phyloP scores from a whole-genome alignment of 2,329 filamentous ascomycete genomes.

The Alternaria alternata region DNA sequence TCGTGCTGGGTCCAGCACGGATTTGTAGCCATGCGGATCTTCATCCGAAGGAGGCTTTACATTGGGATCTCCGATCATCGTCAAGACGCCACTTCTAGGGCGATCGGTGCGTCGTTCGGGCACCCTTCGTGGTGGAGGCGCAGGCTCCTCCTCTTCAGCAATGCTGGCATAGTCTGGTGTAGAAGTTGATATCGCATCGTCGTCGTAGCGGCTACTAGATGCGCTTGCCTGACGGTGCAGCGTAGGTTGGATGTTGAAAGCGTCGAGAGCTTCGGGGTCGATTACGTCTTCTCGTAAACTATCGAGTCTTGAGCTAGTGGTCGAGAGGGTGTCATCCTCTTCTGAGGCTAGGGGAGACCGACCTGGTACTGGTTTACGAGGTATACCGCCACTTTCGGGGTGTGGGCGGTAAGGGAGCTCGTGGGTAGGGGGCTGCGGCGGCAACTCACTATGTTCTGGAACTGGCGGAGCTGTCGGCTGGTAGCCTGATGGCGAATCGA shows the following conservation, averaged over 20 bases:
- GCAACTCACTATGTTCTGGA: conserved; percentile 46
- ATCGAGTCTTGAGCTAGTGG: conserved; percentile 53
- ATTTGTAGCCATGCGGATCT: conserved; percentile 58
- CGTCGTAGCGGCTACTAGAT: conserved; percentile 67
- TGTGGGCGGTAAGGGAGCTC: conserved; percentile 37
- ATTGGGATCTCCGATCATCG: conserved; percentile 71
- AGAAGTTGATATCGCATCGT: conserved; percentile 68
- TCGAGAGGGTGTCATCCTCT: conserved; percentile 47
- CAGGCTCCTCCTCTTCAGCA: conserved; percentile 45
- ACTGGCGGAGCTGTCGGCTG: conserved; percentile 46
- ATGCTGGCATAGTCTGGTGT: conserved; percentile 84
- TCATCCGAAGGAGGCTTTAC: conserved; percentile 53
- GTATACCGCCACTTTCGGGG: conserved; percentile 39
- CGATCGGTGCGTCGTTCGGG: conserved; percentile 67
- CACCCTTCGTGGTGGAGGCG: conserved; percentile 47
- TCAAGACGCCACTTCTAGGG: conserved; percentile 80
- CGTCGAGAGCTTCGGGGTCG: conserved; percentile 56
- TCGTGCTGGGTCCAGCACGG: conserved; percentile 27
- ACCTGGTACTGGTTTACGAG: conserved; percentile 54
- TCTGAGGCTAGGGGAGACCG: conserved; percentile 50
- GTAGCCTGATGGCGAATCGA: conserved; percentile 41
- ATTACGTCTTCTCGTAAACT: conserved; percentile 56
- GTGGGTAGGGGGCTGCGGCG: conserved; percentile 30
- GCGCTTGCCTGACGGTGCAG: conserved; percentile 46
- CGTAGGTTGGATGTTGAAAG: conserved; percentile 42